A percentile compares a stretch with the other conserved stretches of the same genome.
phyloP scores from a whole-genome alignment of 164 flowering plant genomes.

The Vitis rupestris region DNA sequence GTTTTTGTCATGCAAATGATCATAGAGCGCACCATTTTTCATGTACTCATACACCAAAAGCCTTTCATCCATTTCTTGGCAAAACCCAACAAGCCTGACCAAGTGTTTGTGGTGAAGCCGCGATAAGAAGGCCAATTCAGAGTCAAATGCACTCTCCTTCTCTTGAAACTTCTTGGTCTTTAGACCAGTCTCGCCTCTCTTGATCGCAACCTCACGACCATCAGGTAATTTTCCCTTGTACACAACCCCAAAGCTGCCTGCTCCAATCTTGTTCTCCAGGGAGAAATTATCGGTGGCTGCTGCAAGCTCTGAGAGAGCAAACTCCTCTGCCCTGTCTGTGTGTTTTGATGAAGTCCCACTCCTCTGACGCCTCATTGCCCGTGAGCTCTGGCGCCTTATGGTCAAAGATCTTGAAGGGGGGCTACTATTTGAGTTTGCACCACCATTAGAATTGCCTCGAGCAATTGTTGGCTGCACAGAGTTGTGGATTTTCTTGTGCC shows the following conservation, averaged over 20 bases:
- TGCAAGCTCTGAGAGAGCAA: conserved; percentile 61
- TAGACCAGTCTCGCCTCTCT: conserved; percentile 66
- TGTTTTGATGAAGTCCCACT: conserved; percentile 94
- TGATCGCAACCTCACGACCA: conserved; percentile 92
- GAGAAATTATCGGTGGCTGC: conserved; percentile 73
- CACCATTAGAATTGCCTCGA: conserved; percentile 35
- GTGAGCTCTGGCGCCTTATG: conserved; percentile 69
- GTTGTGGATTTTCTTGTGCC: conserved; percentile 77
- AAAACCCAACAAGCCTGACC: conserved; percentile 85
- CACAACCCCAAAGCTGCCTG: conserved; percentile 92
- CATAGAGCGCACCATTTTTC: conserved; percentile 88
- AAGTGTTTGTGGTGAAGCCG: conserved; percentile 92
- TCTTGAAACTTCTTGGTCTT: conserved; percentile 63
- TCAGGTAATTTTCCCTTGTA: conserved; percentile 46
- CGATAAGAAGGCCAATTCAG: conserved; percentile 84
- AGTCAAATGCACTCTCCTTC: conserved; percentile 88
- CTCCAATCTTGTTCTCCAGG: conserved; percentile 74
- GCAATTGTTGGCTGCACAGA: conserved; percentile 91
- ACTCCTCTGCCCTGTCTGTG: conserved; percentile 77
- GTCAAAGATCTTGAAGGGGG: conserved; percentile 66
- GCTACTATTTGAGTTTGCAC: conserved; percentile 29
- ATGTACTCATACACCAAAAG: conserved; percentile 90
- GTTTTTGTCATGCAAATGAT: conserved; percentile 73
- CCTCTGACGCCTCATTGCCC: conserved; percentile 77
- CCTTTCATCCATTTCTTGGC: conserved; percentile 84